phyloP scores from a whole-genome alignment of 1,284 basidiomycete species.

The Ustanciosporium gigantosporum region DNA sequence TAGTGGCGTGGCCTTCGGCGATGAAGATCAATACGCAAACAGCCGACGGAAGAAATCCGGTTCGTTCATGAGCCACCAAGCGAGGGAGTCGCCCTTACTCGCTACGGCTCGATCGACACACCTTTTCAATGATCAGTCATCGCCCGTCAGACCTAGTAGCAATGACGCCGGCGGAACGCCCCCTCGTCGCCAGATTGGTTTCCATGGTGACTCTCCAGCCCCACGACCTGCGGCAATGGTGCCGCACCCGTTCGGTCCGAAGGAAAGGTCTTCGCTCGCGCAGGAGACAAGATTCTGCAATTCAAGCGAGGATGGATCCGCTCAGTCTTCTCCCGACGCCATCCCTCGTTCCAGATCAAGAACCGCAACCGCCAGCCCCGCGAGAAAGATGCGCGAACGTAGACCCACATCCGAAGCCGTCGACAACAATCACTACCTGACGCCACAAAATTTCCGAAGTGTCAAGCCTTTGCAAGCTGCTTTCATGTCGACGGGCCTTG shows the following conservation, averaged over 20 bases:
- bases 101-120: too few relatives aligned
- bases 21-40: conserved; percentile 17
- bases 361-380: conserved; percentile 20
- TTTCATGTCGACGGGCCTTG: conserved; percentile 62
- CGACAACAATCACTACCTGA: conserved; percentile 36
- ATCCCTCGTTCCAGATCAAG: conserved; percentile 21
- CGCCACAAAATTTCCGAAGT: conserved; percentile 62
- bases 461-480: conserved; percentile 63
- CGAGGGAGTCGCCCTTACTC: conserved; percentile 8
- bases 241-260: conserved; percentile 35
- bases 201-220: conserved; percentile 30
- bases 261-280: conserved; percentile 40
- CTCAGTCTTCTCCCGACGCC: conserved; percentile 25
- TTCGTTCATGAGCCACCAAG: conserved; percentile 2
- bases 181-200: conserved; percentile 3
- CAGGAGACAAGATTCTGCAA: conserved; percentile 34
- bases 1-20: conserved; percentile 39
- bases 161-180: neutral
- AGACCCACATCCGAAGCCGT: conserved; percentile 19
- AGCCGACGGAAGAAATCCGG: conserved; percentile 20
- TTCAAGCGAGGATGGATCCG: conserved; percentile 29
- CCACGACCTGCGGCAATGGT: conserved; percentile 8
- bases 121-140: too few relatives aligned
- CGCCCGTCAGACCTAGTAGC: too few relatives aligned
- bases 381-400: conserved; percentile 21